Evolutionary conservation across 139 green algal genomes (phyloP).

Genomic region (Chlamydomonas incerta): DNA sequence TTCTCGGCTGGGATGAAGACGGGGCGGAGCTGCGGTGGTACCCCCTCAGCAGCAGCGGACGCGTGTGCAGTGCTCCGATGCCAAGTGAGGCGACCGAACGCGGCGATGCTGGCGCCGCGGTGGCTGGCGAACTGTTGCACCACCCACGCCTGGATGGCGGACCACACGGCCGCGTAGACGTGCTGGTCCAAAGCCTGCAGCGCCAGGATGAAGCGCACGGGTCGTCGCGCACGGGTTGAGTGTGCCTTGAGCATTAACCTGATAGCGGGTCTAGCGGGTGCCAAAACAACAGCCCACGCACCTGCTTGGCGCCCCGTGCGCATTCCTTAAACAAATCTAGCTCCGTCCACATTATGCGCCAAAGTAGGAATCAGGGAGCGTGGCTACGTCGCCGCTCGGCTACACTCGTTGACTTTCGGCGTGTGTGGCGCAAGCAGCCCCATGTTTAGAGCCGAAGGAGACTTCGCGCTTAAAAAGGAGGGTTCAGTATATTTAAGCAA

Average conservation of each 20-base stretch:
- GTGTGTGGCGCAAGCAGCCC: too few species aligned
- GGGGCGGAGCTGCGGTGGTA: neutral
- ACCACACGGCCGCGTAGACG: neutral
- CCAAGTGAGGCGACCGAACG: conserved; percentile 1
- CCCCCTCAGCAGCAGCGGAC: neutral
- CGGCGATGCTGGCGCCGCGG: neutral
- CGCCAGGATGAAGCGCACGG: too few species aligned
- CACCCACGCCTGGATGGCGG: neutral
- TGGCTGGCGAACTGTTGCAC: neutral
- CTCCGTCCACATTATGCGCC: neutral
- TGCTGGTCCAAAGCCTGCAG: conserved; percentile 2
- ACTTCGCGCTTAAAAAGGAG: too few species aligned
- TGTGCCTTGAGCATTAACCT: neutral
- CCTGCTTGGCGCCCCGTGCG: neutral
- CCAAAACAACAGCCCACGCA: neutral
- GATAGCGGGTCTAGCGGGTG: neutral
- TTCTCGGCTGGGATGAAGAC: neutral
- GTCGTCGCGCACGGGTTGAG: too few species aligned
- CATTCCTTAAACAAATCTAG: conserved; percentile 3
- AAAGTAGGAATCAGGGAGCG: neutral
- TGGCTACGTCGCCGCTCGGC: too few species aligned
- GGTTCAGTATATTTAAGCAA: too few species aligned
- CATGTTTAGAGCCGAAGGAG: too few species aligned
- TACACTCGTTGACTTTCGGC: too few species aligned
- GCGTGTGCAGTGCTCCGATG: neutral